These are phyloP conservation scores for Chalciporus sp. DNA, from an alignment of 1,284 basidiomycete genomes.

Conservation along the genomic window DNA sequence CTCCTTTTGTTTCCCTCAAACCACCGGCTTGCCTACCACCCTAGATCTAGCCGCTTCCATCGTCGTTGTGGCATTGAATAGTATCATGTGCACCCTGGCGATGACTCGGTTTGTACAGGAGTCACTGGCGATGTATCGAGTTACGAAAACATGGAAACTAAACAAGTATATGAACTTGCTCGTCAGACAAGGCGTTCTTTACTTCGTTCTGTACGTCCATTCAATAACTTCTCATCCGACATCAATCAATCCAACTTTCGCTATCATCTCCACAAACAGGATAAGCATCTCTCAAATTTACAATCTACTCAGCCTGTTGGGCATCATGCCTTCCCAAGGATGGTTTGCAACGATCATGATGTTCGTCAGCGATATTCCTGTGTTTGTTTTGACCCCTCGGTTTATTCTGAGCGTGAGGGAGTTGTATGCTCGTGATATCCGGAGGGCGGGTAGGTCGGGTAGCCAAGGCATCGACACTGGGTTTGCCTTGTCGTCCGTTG, in stretches of 20 bases:
- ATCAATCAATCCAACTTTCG: neutral
- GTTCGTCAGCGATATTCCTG: neutral
- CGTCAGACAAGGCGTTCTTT: constrained; percentile 11
- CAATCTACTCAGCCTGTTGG: neutral
- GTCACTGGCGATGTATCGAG: constrained; percentile 2
- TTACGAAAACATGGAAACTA: constrained; percentile 3
- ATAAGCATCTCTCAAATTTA: neutral
- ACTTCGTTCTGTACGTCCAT: constrained; percentile 10
- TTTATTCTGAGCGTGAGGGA: constrained; percentile 14
- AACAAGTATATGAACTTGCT: constrained; percentile 13
- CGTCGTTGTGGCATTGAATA: neutral
- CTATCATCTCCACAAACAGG: neutral
- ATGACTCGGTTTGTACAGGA: neutral
- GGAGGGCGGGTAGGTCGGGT: too few relatives aligned
- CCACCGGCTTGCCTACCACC: too few relatives aligned
- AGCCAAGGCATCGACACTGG: constrained; percentile 5
- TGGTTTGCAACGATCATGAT: neutral
- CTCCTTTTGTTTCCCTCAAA: neutral
- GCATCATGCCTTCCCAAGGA: neutral
- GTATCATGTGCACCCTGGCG: constrained; percentile 8
- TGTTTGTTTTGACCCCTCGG: constrained; percentile 4
- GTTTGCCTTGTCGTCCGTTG: constrained; percentile 3
- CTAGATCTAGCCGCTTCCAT: neutral
- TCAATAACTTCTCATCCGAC: neutral
- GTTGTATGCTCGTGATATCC: neutral